These are phyloP conservation scores for Monosporascus sp. DNA, from an alignment of 2,329 filamentous ascomycete species.

Conservation along the genomic window DNA sequence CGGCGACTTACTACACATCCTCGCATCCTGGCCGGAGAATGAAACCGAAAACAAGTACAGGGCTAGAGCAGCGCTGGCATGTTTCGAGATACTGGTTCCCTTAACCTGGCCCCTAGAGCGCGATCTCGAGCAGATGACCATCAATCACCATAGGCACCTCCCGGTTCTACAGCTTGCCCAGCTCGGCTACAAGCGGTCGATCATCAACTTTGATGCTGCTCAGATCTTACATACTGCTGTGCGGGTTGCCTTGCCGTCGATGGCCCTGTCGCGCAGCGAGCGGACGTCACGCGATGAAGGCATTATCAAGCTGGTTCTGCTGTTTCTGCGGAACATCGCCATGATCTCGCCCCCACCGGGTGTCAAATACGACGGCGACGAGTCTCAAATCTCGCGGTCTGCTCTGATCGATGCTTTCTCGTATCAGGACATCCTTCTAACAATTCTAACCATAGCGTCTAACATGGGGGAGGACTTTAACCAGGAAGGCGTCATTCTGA, in stretches of 20 bases:
- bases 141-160: constrained; percentile 88
- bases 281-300: constrained; percentile 77
- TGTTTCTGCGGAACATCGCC: constrained; percentile 83
- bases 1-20: constrained; percentile 84
- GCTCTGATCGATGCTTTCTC: constrained; percentile 85
- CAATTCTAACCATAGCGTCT: constrained; percentile 81
- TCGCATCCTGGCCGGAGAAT: constrained; percentile 74
- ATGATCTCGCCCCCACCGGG: constrained; percentile 74
- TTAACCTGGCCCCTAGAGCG: constrained; percentile 91
- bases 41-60: constrained; percentile 69
- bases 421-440: constrained; percentile 82
- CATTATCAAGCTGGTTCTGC: constrained; percentile 85
- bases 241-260: constrained; percentile 75
- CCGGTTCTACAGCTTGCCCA: constrained; percentile 87
- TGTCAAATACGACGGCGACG: constrained; percentile 77
- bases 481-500: constrained; percentile 78
- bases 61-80: constrained; percentile 75
- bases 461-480: constrained; percentile 93
- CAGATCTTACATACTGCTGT: constrained; percentile 77
- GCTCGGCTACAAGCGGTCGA: constrained; percentile 80
- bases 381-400: constrained; percentile 82
- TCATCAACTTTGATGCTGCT: constrained; percentile 77
- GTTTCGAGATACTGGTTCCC: constrained; percentile 84
- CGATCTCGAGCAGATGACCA: constrained; percentile 73
- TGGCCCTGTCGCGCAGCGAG: constrained; percentile 74